Evolutionary conservation across 805 yeast species (phyloP), one percentile per base, ranked within the genome.

Genomic region (Pichia pseudocactophila): DNA sequence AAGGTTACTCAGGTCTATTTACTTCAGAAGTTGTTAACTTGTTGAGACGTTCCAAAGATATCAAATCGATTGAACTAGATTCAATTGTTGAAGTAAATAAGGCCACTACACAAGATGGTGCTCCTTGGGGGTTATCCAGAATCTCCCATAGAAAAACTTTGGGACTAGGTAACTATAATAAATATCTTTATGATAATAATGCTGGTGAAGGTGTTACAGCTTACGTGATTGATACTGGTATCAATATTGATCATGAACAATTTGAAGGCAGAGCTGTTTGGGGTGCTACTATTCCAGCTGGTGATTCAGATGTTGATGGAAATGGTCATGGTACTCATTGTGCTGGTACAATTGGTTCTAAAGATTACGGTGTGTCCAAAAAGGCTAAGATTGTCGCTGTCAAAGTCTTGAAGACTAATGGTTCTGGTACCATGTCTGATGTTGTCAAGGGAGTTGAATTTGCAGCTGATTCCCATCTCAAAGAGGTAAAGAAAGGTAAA

Each of bases 271-370:
- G 96, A 66, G 95, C 95, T 36, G 59, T 60, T 32, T 85, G 94
- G 94, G 95, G 95, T 52, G 72, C 79, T 39, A 85, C 94, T 44
- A 70, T 85, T 51, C 95, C 94, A 51, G 53, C 63, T 40, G 81
- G 80, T 54, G 86, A 78, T 53, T 72, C 71, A 41, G 87, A 80
- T 51, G 56, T 70, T 35, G 96, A 89, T 61, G 92, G 87, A 41
- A 83, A 85, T 55, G 97, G 96, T 40, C 97, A 88, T 64, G 97
- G 97, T 57, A 86, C 96, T 36, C 97, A 88, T 58, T 86, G 94
- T 68, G 95, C 96, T n/a, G 97, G 96, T 65, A 87, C 94, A 30
- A 85, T 89, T 55, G 96, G 81, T 39, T 82, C 92, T 18, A 69
- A 70, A 47, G 68, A 76, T 40, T 85, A 80, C 50, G 96, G 96